phyloP scores from a whole-genome alignment of 257 asterid genomes.

The Eustoma russellianum region DNA sequence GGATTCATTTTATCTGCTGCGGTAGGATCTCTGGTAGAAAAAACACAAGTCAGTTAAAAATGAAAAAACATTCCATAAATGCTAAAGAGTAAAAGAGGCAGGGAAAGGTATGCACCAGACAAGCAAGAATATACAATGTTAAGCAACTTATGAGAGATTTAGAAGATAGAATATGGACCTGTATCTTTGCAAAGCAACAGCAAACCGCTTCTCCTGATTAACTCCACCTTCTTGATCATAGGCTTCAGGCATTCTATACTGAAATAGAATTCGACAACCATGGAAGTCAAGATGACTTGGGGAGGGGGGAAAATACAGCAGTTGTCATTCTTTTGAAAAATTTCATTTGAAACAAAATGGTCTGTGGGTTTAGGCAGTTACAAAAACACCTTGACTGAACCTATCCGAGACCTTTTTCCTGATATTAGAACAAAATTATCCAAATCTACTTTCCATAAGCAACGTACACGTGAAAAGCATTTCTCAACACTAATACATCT shows the following conservation, averaged over 20 bases:
- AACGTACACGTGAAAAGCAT: too few species aligned
- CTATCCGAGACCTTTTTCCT: too few species aligned
- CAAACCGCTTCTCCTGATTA: slow-evolving; percentile 47
- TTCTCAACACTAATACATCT: too few species aligned
- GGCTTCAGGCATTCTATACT: slow-evolving; percentile 82
- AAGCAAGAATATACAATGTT: not conserved
- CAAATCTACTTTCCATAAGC: too few species aligned
- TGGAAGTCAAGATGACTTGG: not conserved
- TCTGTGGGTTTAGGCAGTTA: not conserved
- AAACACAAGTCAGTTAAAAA: slow-evolving; percentile 5
- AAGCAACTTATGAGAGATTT: not conserved
- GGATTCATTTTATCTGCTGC: slow-evolving; percentile 95
- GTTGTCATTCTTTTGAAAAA: not conserved
- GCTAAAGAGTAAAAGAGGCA: not conserved
- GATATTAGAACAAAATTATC: too few species aligned
- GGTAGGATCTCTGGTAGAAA: slow-evolving; percentile 49
- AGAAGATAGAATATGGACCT: slow-evolving; percentile 14
- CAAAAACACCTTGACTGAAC: too few species aligned
- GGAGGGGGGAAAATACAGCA: not conserved
- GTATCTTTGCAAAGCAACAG: slow-evolving; percentile 40
- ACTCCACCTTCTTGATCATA: slow-evolving; percentile 47
- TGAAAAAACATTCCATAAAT: not conserved
- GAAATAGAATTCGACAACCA: slow-evolving; percentile 18
- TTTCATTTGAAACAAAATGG: not conserved
- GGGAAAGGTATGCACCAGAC: not conserved